Conservation (phyloP, 352 stramenopile genomes). For the Pythium brassicae region DNA sequence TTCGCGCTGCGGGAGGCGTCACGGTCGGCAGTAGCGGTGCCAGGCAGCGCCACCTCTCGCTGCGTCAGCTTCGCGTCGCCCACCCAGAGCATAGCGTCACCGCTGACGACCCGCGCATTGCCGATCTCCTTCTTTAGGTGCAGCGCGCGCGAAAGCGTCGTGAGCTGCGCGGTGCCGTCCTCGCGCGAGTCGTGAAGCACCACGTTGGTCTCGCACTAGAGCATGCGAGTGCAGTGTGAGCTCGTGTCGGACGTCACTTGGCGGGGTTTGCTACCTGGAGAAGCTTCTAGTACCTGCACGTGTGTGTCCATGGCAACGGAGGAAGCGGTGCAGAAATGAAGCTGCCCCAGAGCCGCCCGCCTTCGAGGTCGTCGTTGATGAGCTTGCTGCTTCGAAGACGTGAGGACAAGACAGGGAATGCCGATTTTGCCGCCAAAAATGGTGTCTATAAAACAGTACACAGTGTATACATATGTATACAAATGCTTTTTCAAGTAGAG, state of each 20-base stretch:
- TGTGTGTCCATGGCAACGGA: not conserved
- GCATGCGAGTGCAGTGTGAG: not conserved
- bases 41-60: slow-evolving; percentile 25
- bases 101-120: slow-evolving; percentile 74
- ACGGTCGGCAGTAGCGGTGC: too few relatives aligned
- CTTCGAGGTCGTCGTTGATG: too few relatives aligned
- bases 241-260: not conserved
- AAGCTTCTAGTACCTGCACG: not conserved
- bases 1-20: slow-evolving; percentile 13
- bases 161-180: slow-evolving; percentile 31
- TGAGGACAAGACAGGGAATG: too few relatives aligned
- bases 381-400: too few relatives aligned
- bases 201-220: slow-evolving; percentile 51
- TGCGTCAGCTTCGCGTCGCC: slow-evolving; percentile 39
- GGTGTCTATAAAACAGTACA: too few relatives aligned
- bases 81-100: slow-evolving; percentile 70
- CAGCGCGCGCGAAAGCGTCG: slow-evolving; percentile 35
- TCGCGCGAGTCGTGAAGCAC: slow-evolving; percentile 45
- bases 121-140: slow-evolving; percentile 75
- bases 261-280: too few relatives aligned
- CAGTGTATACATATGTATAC: too few relatives aligned
- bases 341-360: too few relatives aligned
- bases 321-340: not conserved
- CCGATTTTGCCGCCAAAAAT: too few relatives aligned
- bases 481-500: too few relatives aligned